phyloP scores from a whole-genome alignment of 2,329 filamentous ascomycete species.

The Phialemoniopsis sp. region DNA sequence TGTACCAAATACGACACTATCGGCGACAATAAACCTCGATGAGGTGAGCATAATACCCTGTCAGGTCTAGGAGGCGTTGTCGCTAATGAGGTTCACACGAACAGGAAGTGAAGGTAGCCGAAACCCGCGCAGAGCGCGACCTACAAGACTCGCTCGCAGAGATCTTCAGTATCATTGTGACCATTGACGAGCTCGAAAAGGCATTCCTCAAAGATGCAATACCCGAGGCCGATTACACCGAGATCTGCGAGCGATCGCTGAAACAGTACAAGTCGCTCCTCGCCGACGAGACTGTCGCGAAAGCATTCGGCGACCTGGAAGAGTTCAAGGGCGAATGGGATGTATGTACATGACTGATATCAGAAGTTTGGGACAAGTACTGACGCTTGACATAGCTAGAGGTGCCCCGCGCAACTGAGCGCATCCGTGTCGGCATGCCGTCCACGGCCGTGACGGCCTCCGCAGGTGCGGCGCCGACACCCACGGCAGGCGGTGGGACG shows the following conservation, averaged over 20 bases:
- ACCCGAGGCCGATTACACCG: slow-evolving; percentile 86
- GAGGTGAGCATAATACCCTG: slow-evolving; percentile 53
- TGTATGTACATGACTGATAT: slow-evolving; percentile 46
- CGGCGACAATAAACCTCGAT: slow-evolving; percentile 89
- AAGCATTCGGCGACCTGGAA: slow-evolving; percentile 81
- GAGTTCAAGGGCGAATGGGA: slow-evolving; percentile 91
- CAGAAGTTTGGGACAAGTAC: not conserved
- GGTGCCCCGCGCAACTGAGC: slow-evolving; percentile 88
- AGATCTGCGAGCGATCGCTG: slow-evolving; percentile 88
- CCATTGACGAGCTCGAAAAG: slow-evolving; percentile 91
- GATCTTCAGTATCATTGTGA: slow-evolving; percentile 96
- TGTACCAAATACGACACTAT: slow-evolving; percentile 76
- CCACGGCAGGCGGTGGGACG: slow-evolving; percentile 34
- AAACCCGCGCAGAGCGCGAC: slow-evolving; percentile 83
- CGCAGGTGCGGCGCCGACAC: slow-evolving; percentile 37
- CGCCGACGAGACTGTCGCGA: slow-evolving; percentile 85
- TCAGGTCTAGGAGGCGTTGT: slow-evolving; percentile 3
- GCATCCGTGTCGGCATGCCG: slow-evolving; percentile 87
- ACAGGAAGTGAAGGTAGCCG: slow-evolving; percentile 88
- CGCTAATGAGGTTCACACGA: not conserved
- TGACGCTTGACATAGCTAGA: slow-evolving; percentile 61
- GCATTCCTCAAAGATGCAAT: slow-evolving; percentile 96
- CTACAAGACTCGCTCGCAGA: slow-evolving; percentile 94
- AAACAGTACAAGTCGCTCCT: slow-evolving; percentile 97
- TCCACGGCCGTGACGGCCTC: slow-evolving; percentile 68